Base-by-base conservation (phyloP, 179 eudicot genomes). In the Vitellaria paradoxa region DNA sequence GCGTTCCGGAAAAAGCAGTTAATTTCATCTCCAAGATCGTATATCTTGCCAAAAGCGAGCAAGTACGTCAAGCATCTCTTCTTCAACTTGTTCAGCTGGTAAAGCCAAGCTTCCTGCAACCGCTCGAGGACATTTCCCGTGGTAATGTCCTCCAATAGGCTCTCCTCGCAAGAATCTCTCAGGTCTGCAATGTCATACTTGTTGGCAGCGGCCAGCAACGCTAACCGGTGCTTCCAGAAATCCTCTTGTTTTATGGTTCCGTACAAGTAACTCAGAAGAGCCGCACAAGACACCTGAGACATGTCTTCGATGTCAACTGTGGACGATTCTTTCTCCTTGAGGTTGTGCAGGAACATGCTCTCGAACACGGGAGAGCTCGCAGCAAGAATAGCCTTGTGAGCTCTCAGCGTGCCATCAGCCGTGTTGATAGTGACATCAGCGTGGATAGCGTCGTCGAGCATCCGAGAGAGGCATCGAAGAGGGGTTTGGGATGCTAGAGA, bases 41-140 rank as follows among this genome's bases (percentile, higher is more conserved):
- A 90, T 15, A 95, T 90, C 87, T 95, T 95, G 56, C 99, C 95
- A 72, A 95, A 93, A 42, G 91, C 93, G 66, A 95, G 87, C 87
- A 93, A 86, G 66, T 93, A 95, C 68, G 68, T 81, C 82, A 93
- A 69, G 79, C 99, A 95, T 20, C 97, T 91, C 76, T 81, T 88
- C 86, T 90, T 93, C 70, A 95, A 84, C 77, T 87, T 89, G 9
- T 83, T 74, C 37, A 93, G 89, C 81, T 88, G 86, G 82, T 90
- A 91, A 30, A 91, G 85, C 92, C 90, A 88, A 0, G 99, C 99
- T 76, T 91, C 93, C 74, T 93, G 97, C 78, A 94, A 78, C 68
- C 97, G 87, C 83, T 89, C 97, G 0, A 95, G 90, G 61, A 93
- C 97, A 76, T 95, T 95, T 7, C 80, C 86, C 0, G 95, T 74